Evolutionary conservation across 495 filamentous ascomycete species (phyloP), one percentile per base, ranked within the genome.

Genomic region (Penicillium canariense): DNA sequence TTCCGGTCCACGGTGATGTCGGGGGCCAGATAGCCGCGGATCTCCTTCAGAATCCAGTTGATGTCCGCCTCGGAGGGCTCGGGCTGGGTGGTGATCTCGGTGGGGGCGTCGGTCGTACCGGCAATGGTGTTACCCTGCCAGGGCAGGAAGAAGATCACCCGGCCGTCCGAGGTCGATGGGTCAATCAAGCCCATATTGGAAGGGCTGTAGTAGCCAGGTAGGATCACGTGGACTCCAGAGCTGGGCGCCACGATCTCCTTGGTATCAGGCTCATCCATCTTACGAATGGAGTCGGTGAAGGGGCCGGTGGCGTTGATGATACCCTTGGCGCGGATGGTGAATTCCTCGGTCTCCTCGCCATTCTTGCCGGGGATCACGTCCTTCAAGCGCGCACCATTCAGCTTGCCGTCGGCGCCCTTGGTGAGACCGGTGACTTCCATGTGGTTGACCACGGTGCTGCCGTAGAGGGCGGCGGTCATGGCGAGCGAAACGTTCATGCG

Each of bases 111-210:
- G 8, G 94, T 98, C 17, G 94, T 98, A 56, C 94, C 94, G 20
- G 94, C 94, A 63, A 98, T 97, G 25, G 94, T 98, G 74, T 98
- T 98, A 43, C 94, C 94, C 73, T 97, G 93, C 94, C 94, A 98
- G 15, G 94, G 94, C 26, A 98, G 83, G 82, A 98, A 98, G 85
- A 98, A 98, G 62, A 97, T 97, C 35, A 98, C 94, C 63, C 94
- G 83, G 15, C 94, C 94, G 67, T 98, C 94, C 0, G 93, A 97
- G 0, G 94, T 97, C 9, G 83, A 83, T 0, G 94, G 94, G 61
- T 98, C 94, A 65, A 98, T 96, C 34, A 98, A 78, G 35, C 94
- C 94, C 94, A 98, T 98, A 66, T 96, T 87, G 9, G 88, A 83
- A 22, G 94, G 94, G 55, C 87, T 91, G 79, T 90, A 97, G 77